A percentile compares a stretch with the other conserved stretches of the same genome.
Evolutionary conservation across 176 grass and related monocot genomes (phyloP).

Genomic region (Chrysopogon serrulatus): DNA sequence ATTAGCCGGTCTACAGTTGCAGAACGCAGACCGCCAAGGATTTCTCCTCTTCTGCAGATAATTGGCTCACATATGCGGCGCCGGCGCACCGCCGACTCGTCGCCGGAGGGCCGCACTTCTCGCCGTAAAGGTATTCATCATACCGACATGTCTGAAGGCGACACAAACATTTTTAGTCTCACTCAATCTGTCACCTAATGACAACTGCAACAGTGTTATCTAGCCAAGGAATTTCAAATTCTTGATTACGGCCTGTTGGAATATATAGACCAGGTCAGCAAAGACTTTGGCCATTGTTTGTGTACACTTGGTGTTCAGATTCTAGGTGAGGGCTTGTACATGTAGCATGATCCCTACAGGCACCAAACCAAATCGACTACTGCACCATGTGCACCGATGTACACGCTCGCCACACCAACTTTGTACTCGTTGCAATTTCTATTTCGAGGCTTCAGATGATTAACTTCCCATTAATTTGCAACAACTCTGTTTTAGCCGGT

Average conservation of each 20-base stretch:
- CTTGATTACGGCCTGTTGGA: neutral
- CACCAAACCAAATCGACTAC: neutral
- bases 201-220: neutral
- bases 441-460: neutral
- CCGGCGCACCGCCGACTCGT: neutral
- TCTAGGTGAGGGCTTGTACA: neutral
- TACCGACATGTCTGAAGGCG: neutral
- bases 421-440: neutral
- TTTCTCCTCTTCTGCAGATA: neutral
- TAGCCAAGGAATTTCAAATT: neutral
- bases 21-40: too few relatives aligned
- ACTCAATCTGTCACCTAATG: neutral
- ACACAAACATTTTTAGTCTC: neutral
- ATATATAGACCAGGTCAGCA: neutral
- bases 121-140: neutral
- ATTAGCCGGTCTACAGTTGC: too few relatives aligned
- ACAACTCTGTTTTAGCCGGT: neutral
- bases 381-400: neutral
- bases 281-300: neutral
- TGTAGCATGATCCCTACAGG: neutral
- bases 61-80: neutral
- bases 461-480: neutral
- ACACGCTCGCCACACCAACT: neutral
- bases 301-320: neutral
- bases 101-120: neutral